Base-by-base conservation (phyloP, 23 red algal species). In the Gracilaria gracilis region DNA sequence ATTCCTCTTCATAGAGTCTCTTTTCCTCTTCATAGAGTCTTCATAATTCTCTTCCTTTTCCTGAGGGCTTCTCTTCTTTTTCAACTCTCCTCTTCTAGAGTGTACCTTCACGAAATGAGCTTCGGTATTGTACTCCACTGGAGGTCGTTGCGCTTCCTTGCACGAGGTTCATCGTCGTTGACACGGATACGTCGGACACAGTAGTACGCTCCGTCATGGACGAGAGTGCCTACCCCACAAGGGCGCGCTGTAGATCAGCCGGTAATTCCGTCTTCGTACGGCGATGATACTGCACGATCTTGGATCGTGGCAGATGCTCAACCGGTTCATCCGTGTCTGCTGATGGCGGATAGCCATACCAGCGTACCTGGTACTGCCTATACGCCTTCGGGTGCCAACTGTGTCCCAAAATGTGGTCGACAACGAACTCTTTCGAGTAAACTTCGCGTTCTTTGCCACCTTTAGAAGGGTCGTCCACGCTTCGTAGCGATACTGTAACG, bases 331-430 rank as follows among this genome's bases (percentile, higher is more conserved):
- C 23, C 12, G 35, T 29, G 55, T 83, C 79, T 31, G 9, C 25
- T 31, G 49, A 28, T 28, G 79, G 51, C 12, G 9, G 1, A 0
- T 83, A 83, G 14, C 54, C 79, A 13, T 15, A 83, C 53, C 50
- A 83, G n/a, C 79, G 53, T 31, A 59, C 15, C 12, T 24, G n/a
- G 12, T 83, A 83, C 15, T 61, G 55, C 24, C 21, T 36, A 0
- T 46, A 58, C 23, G 50, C 2, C 27, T 83, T 58, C 11, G 27
- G 29, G 55, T 38, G 47, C 21, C 23, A 51, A 62, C 27, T 39
- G 19, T 83, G 42, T 36, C 49, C 20, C 46, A 83, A 48, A 34
- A 83, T 25, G 25, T 83, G 42, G 57, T 83, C 79, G 23, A 58
- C 25, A 17, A 83, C 79, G 35, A 36, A 83, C 4, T 83, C 79